Evolutionary conservation across 257 asterid species (phyloP).

Genomic region (Nicotiana obtusifolia): DNA sequence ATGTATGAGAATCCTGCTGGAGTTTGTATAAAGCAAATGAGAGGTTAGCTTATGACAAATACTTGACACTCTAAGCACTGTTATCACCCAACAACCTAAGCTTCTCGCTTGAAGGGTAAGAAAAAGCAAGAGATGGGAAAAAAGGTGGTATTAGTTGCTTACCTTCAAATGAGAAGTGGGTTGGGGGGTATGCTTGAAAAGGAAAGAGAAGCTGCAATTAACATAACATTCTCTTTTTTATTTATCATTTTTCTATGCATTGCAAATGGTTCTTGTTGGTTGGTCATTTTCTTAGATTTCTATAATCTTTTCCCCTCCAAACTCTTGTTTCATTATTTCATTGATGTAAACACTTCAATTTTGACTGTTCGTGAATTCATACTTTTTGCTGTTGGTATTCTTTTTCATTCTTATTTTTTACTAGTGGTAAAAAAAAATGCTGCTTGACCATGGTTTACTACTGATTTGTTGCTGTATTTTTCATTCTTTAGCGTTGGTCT

Average conservation of each 20-base stretch:
- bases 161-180: slow-evolving; percentile 33
- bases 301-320: slow-evolving; percentile 10
- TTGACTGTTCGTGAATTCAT: neutral
- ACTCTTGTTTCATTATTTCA: slow-evolving; percentile 8
- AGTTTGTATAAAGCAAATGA: slow-evolving; percentile 71
- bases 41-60: slow-evolving; percentile 37
- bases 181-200: slow-evolving; percentile 41
- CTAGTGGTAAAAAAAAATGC: neutral
- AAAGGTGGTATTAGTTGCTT: slow-evolving; percentile 40
- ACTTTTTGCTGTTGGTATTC: neutral
- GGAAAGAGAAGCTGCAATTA: slow-evolving; percentile 49
- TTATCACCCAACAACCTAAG: slow-evolving; percentile 51
- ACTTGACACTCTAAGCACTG: slow-evolving; percentile 27
- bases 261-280: slow-evolving; percentile 32
- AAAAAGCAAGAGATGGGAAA: slow-evolving; percentile 25
- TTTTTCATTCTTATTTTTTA: neutral
- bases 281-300: slow-evolving; percentile 44
- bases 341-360: neutral
- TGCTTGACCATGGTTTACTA: neutral
- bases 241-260: neutral
- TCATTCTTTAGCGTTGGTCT: neutral
- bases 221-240: slow-evolving; percentile 13
- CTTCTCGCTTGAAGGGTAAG: slow-evolving; percentile 70
- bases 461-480: neutral
- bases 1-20: slow-evolving; percentile 46